Percentiles rank a stretch among this genome's conserved stretches.
Conservation (phyloP, 371 early-diverging fungal species). For the Massospora cicadina region DNA sequence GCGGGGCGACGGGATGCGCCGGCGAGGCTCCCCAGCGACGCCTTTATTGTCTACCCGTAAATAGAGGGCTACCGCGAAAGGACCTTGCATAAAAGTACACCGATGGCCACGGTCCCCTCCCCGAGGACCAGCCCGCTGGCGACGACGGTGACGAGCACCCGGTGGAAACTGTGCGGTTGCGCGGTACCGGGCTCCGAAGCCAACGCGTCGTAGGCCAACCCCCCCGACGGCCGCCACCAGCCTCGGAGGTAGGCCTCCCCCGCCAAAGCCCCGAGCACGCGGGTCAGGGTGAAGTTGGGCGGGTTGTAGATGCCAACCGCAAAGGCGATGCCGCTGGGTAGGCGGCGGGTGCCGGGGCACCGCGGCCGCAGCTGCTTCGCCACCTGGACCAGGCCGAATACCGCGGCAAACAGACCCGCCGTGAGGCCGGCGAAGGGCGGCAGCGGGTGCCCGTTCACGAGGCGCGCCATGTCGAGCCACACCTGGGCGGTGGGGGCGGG, state of each 20-base stretch:
- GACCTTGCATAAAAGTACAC: conserved; percentile 25
- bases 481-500: conserved; percentile 56
- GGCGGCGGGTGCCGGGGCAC: conserved; percentile 20
- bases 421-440: conserved; percentile 43
- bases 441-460: conserved; percentile 58
- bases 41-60: neutral
- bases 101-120: conserved; percentile 53
- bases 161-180: conserved; percentile 10
- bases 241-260: conserved; percentile 8
- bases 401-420: conserved; percentile 28
- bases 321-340: conserved; percentile 63
- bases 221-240: neutral
- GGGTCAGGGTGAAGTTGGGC: conserved; percentile 56
- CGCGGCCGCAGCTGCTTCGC: conserved; percentile 18
- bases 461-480: conserved; percentile 63
- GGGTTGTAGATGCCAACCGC: conserved; percentile 74
- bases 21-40: too few species aligned
- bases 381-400: conserved; percentile 37
- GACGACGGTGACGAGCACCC: conserved; percentile 43
- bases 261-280: conserved; percentile 45
- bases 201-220: neutral
- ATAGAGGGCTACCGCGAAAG: neutral
- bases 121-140: conserved; percentile 67
- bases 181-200: neutral
- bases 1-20: too few species aligned